A percentile compares a stretch with the other conserved stretches of the same genome.
These are phyloP conservation scores for Exsudoporus floridanus DNA, from an alignment of 1,284 basidiomycete genomes.

Conservation along the genomic window DNA sequence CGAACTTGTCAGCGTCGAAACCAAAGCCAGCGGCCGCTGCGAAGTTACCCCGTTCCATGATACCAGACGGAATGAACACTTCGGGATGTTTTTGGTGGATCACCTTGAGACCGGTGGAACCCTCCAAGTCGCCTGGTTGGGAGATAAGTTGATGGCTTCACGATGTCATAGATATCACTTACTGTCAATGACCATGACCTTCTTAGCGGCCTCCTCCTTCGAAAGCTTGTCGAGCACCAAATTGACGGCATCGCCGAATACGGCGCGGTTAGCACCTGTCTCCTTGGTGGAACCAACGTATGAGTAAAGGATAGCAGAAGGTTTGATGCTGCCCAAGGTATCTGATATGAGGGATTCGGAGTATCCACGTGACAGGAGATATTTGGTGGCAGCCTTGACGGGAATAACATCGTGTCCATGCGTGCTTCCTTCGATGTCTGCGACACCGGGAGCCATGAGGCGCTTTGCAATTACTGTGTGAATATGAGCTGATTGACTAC, in stretches of 20 bases:
- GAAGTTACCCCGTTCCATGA: slow-evolving; percentile 82
- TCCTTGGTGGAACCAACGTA: slow-evolving; percentile 72
- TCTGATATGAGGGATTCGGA: slow-evolving; percentile 47
- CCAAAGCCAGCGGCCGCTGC: slow-evolving; percentile 86
- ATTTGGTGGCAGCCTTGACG: slow-evolving; percentile 71
- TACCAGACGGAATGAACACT: slow-evolving; percentile 79
- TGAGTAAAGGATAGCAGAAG: slow-evolving; percentile 53
- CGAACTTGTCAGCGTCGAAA: slow-evolving; percentile 70
- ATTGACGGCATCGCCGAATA: slow-evolving; percentile 83
- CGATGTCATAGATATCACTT: slow-evolving; percentile 24
- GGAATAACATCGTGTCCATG: slow-evolving; percentile 85
- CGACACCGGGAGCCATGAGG: slow-evolving; percentile 77
- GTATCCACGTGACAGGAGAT: slow-evolving; percentile 67
- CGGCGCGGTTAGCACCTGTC: slow-evolving; percentile 72
- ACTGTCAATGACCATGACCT: slow-evolving; percentile 86
- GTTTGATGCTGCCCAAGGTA: slow-evolving; percentile 68
- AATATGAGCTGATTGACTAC: slow-evolving; percentile 1
- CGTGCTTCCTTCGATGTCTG: slow-evolving; percentile 71
- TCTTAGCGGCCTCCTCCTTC: slow-evolving; percentile 75
- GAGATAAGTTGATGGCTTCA: slow-evolving; percentile 1
- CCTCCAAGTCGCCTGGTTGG: slow-evolving; percentile 69
- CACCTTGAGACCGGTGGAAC: slow-evolving; percentile 80
- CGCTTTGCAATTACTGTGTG: slow-evolving; percentile 64
- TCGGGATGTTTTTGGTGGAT: slow-evolving; percentile 88
- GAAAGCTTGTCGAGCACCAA: slow-evolving; percentile 68